Percentiles rank a stretch among this genome's conserved stretches.
Conservation (phyloP, 345 rosid genomes). For the Trapa incisa region DNA sequence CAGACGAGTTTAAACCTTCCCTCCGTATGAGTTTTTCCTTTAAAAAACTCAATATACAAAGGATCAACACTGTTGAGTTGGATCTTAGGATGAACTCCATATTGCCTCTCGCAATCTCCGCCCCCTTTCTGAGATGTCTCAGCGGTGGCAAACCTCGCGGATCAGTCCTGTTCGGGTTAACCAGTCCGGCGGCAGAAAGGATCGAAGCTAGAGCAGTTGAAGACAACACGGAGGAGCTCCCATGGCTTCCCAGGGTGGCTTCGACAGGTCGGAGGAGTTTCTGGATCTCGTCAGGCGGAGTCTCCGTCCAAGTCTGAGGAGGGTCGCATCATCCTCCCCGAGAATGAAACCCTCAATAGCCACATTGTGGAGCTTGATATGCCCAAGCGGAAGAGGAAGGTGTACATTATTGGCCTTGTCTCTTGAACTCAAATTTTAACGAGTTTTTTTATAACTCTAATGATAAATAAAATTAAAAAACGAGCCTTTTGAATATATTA, state of each 20-base stretch:
- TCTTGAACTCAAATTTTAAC: slow-evolving; percentile 3
- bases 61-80: too few species aligned
- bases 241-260: slow-evolving; percentile 96
- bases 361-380: slow-evolving; percentile 74
- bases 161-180: not conserved
- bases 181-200: not conserved
- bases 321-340: slow-evolving; percentile 83
- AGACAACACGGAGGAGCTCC: slow-evolving; percentile 93
- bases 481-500: too few species aligned
- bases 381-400: slow-evolving; percentile 93
- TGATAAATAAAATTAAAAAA: too few species aligned
- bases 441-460: too few species aligned
- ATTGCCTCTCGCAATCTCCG: not conserved
- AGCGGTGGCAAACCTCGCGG: not conserved
- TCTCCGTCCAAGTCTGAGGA: slow-evolving; percentile 98
- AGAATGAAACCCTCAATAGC: slow-evolving; percentile 83
- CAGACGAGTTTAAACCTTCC: too few species aligned
- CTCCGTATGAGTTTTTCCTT: too few species aligned
- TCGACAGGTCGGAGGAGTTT: slow-evolving; percentile 87
- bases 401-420: slow-evolving; percentile 70
- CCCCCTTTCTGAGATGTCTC: not conserved
- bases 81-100: too few species aligned
- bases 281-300: slow-evolving; percentile 94
- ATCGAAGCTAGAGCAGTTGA: slow-evolving; percentile 67
- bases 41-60: too few species aligned